These are phyloP conservation scores for Drechslerella stenobrocha DNA, from an alignment of 2,329 filamentous ascomycete genomes.

Conservation along the genomic window DNA sequence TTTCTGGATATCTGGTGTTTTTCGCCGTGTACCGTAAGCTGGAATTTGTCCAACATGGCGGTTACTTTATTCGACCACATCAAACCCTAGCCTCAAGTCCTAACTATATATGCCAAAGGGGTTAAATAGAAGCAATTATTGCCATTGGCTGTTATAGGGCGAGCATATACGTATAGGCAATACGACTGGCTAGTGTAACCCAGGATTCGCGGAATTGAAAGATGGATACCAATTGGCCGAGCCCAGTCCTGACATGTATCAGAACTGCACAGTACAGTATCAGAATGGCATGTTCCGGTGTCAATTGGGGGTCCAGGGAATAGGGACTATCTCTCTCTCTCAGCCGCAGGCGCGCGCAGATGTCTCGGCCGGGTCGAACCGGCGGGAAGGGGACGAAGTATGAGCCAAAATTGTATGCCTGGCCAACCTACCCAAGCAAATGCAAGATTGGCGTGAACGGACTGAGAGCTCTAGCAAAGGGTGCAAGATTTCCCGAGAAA, in stretches of 20 bases:
- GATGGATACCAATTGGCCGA: conserved; percentile 9
- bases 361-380: conserved; percentile 10
- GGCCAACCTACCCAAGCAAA: too few relatives aligned
- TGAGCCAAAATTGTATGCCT: too few relatives aligned
- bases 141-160: conserved; percentile 15
- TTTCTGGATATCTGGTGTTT: too few relatives aligned
- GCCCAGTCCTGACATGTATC: not conserved
- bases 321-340: too few relatives aligned
- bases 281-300: conserved; percentile 7
- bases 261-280: not conserved
- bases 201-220: not conserved
- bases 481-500: too few relatives aligned
- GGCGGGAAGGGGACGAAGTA: not conserved
- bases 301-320: not conserved
- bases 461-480: too few relatives aligned
- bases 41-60: not conserved
- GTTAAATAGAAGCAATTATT: not conserved
- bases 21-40: too few relatives aligned
- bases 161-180: conserved; percentile 20
- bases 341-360: not conserved
- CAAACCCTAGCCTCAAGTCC: too few relatives aligned
- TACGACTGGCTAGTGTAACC: conserved; percentile 18
- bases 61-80: not conserved
- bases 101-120: conserved; percentile 8
- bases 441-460: too few relatives aligned